These are phyloP conservation scores for Pichia pseudocactophila DNA, from an alignment of 805 yeast genomes.

Conservation along the genomic window DNA sequence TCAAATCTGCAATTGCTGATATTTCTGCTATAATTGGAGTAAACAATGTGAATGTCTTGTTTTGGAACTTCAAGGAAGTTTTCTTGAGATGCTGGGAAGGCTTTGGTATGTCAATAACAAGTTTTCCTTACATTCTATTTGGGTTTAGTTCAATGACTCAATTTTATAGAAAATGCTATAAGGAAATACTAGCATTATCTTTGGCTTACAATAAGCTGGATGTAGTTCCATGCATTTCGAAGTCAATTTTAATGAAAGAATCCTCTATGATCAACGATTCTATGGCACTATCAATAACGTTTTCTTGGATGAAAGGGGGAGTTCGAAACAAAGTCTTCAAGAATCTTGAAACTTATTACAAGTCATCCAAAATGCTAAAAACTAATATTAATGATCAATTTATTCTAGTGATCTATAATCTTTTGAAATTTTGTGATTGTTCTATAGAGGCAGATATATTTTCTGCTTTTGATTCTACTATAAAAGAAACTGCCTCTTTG, in stretches of 20 bases:
- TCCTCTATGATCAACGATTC: constrained; percentile 18
- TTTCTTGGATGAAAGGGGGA: constrained; percentile 24
- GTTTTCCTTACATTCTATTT: constrained; percentile 36
- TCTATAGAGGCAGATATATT: constrained; percentile 9
- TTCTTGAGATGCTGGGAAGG: constrained; percentile 38
- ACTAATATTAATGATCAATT: constrained; percentile 18
- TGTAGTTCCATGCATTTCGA: constrained; percentile 14
- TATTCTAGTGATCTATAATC: constrained; percentile 28
- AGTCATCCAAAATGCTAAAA: constrained; percentile 7
- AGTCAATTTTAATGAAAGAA: constrained; percentile 3
- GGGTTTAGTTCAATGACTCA: constrained; percentile 25
- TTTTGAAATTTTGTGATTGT: constrained; percentile 34
- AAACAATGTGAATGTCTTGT: constrained; percentile 17
- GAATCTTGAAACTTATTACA: constrained; percentile 10
- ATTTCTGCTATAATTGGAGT: constrained; percentile 19
- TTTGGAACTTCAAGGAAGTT: constrained; percentile 26
- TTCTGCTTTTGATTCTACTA: neutral
- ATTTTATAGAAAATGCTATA: constrained; percentile 29
- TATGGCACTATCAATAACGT: constrained; percentile 30
- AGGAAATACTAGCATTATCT: constrained; percentile 33
- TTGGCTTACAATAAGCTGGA: constrained; percentile 22
- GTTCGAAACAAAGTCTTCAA: constrained; percentile 21
- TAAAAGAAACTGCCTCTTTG: neutral
- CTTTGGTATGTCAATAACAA: constrained; percentile 22
- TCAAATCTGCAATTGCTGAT: constrained; percentile 20